These are phyloP conservation scores for Camillea tinctor DNA, from an alignment of 2,329 filamentous ascomycete species.

Conservation along the genomic window DNA sequence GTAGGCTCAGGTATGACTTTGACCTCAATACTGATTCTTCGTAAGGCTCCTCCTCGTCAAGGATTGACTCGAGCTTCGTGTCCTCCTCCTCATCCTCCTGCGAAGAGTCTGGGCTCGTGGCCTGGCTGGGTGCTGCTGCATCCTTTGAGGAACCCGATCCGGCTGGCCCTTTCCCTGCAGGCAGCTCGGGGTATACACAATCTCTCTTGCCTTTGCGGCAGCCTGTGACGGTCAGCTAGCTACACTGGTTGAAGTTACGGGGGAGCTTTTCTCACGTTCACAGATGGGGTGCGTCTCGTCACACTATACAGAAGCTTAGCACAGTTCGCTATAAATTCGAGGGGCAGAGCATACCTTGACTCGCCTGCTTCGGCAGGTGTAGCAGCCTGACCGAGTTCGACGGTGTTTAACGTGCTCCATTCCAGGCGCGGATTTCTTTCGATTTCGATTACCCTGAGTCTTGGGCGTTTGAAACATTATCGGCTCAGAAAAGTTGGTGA, in stretches of 20 bases:
- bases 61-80: slow-evolving; percentile 50
- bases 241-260: slow-evolving; percentile 4
- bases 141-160: slow-evolving; percentile 39
- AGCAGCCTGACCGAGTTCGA: slow-evolving; percentile 90
- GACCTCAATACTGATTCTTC: slow-evolving; percentile 29
- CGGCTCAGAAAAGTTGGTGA: slow-evolving; percentile 50
- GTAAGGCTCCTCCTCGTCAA: slow-evolving; percentile 51
- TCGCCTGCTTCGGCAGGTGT: slow-evolving; percentile 81
- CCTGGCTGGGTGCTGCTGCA: slow-evolving; percentile 34
- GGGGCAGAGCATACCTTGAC: slow-evolving; percentile 63
- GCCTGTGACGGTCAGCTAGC: slow-evolving; percentile 49
- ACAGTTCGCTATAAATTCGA: slow-evolving; percentile 8
- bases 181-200: slow-evolving; percentile 81
- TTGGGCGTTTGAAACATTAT: slow-evolving; percentile 49
- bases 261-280: slow-evolving; percentile 57
- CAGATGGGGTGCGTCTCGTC: slow-evolving; percentile 87
- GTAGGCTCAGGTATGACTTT: slow-evolving; percentile 25
- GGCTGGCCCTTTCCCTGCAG: slow-evolving; percentile 42
- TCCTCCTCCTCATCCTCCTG: slow-evolving; percentile 51
- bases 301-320: slow-evolving; percentile 59
- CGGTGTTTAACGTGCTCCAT: slow-evolving; percentile 85
- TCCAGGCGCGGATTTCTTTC: slow-evolving; percentile 51
- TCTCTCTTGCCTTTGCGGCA: slow-evolving; percentile 91
- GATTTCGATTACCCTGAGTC: slow-evolving; percentile 41
- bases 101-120: slow-evolving; percentile 52